phyloP scores from a whole-genome alignment of 2,329 filamentous ascomycete species.

The Microdochium bolleyi region DNA sequence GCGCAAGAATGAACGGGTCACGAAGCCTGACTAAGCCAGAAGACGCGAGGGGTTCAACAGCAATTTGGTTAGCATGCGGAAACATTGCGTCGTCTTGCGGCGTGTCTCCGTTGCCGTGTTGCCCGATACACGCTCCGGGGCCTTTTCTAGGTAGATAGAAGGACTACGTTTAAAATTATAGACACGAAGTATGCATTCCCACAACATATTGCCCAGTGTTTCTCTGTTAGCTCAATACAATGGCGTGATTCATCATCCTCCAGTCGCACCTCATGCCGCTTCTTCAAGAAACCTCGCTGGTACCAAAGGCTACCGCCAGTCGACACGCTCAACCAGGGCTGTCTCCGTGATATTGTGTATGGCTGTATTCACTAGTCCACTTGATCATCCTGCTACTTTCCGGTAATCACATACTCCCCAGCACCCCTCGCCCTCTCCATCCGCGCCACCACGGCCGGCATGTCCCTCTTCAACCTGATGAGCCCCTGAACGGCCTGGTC shows the following conservation, averaged over 20 bases:
- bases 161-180: constrained; percentile 6
- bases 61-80: too few relatives aligned
- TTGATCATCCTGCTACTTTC: neutral
- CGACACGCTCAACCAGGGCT: too few relatives aligned
- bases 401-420: constrained; percentile 45
- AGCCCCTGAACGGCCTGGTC: constrained; percentile 39
- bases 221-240: too few relatives aligned
- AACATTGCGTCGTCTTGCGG: too few relatives aligned
- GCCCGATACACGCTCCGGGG: too few relatives aligned
- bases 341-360: constrained; percentile 2
- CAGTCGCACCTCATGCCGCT: too few relatives aligned
- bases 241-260: too few relatives aligned
- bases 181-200: neutral
- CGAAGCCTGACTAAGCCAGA: neutral
- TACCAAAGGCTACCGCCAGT: too few relatives aligned
- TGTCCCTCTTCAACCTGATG: constrained; percentile 45
- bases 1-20: neutral
- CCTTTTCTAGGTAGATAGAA: constrained; percentile 1
- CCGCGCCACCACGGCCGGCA: constrained; percentile 54
- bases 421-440: constrained; percentile 58
- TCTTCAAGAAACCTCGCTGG: too few relatives aligned
- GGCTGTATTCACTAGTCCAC: constrained; percentile 20
- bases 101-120: too few relatives aligned
- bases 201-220: too few relatives aligned
- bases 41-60: too few relatives aligned